Evolutionary conservation across 1,284 basidiomycete genomes (phyloP), one percentile per base, ranked within the genome.

Genomic region (Moesziomyces aphidis): DNA sequence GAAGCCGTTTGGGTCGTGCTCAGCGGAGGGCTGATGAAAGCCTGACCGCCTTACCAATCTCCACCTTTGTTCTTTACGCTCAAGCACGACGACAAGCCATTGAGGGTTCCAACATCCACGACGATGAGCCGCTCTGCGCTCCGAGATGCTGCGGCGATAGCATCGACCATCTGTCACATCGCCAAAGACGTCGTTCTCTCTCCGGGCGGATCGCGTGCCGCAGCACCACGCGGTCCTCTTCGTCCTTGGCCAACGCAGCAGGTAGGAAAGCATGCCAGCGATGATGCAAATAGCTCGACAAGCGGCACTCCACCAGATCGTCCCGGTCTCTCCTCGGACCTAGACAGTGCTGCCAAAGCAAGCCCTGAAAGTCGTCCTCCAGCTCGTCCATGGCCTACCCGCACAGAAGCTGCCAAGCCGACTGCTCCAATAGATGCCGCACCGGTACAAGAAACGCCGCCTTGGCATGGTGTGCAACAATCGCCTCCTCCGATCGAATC

Each of bases 91-190:
- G 17, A 19, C 39, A 17, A 19, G 11, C 39, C 39, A 42, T n/a
- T 17, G 17, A 17, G 39, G 15, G 5, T 17, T 42, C 17, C 21
- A 34, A 28, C n/a, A 44, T 21, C 23, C 50, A 19, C 34, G 22
- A 39, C 24, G 21, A 75, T 75, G 73, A 71, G 61, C 43, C 50
- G 56, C n/a, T 58, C 67, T 24, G 64, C 71, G 45, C 61, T 77
- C 31, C 50, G 50, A 42, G 74, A 77, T 60, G 70, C 67, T 34
- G 71, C 70, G 11, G 67, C 63, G 21, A 68, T 73, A 50, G 74
- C 71, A 51, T 77, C 70, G 19, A 68, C 70, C 28, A 26, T 75
- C 19, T 70, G 59, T 45, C 53, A 61, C 31, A 67, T 76, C 45
- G 65, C 66, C 39, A 73, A 67, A 28, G 59, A 60, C 34, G 58